Evolutionary conservation across 1,284 basidiomycete species (phyloP), one percentile per base, ranked within the genome.

Genomic region (Inonotus hispidus): DNA sequence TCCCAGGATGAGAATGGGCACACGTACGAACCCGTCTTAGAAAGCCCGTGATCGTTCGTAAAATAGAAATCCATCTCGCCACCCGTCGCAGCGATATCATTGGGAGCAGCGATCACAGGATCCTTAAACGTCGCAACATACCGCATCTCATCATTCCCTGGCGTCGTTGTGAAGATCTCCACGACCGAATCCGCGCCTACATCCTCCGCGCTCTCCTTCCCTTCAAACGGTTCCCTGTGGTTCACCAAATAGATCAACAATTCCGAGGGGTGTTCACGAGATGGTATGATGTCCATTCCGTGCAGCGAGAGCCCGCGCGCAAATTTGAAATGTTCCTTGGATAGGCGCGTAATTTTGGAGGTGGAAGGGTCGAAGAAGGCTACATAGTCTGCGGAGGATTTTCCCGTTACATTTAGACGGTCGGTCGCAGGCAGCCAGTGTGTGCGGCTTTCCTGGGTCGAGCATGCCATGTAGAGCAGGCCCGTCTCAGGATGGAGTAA

Each of bases 231-330:
- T 5, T 76, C 79, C 16, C 84, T 81, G 68, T 90, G 86, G 68
- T 90, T 90, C 62, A 89, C 75, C 19, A 88, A 73, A 68, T 88
- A 90, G 11, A 90, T 74, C 62, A 79, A 87, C 2, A 89, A 74
- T 39, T 79, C 71, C n/a, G 74, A 71, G 2, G 80, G 72, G 65
- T 84, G 73, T 1, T 74, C 67, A 1, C 72, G 66, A 1, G 84
- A 83, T 2, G 78, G 76, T 3, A 87, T 85, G 21, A 90, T 80
- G 61, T 88, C 88, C 80, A 92, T 83, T 13, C 88, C 89, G 66
- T 90, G 88, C 14, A 85, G 67, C 37, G 82, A 83, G 47, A 90
- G 73, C 1, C 80, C 82, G 8, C 77, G 74, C 0, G 63, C 50
- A 7, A 71, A 70, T 13, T 72, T 68, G 67, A 78, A 79, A 32